Evolutionary conservation across 306 rosid species (phyloP).

Genomic region (Cicer chorassanicum): DNA sequence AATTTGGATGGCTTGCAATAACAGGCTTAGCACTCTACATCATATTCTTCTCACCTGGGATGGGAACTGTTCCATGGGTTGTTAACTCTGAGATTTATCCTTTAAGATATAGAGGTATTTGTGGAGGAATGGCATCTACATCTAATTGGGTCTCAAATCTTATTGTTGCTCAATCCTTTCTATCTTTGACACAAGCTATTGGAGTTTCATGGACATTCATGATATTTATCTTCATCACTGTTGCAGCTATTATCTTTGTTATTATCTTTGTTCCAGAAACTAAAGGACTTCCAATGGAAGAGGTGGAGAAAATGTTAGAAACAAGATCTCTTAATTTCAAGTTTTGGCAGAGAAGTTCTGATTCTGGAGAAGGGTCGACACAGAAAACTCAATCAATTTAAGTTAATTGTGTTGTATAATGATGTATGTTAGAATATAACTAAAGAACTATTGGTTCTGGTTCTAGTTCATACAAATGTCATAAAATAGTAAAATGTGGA

Average conservation of each 20-base stretch:
- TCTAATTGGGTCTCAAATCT: constrained; percentile 65
- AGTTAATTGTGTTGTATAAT: neutral
- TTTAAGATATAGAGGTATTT: constrained; percentile 58
- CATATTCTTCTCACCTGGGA: constrained; percentile 67
- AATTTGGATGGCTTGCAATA: constrained; percentile 62
- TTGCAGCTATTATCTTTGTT: constrained; percentile 54
- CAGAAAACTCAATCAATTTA: constrained; percentile 19
- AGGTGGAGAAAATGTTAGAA: constrained; percentile 68
- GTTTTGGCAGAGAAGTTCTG: constrained; percentile 58
- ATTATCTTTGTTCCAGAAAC: constrained; percentile 65
- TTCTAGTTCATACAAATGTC: neutral
- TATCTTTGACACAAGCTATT: constrained; percentile 57
- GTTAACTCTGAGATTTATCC: constrained; percentile 76
- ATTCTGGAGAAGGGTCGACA: neutral
- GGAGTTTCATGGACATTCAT: constrained; percentile 67
- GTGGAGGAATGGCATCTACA: constrained; percentile 74
- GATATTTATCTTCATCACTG: constrained; percentile 54
- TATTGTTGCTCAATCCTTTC: constrained; percentile 65
- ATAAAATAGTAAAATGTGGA: neutral
- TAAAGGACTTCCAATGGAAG: constrained; percentile 69
- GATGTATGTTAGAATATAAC: neutral
- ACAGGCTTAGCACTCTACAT: constrained; percentile 59
- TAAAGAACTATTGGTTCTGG: neutral
- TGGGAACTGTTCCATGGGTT: constrained; percentile 79
- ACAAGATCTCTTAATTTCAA: constrained; percentile 48